Conservation (phyloP, 1,284 basidiomycete species). For the Sutorius eximius region DNA sequence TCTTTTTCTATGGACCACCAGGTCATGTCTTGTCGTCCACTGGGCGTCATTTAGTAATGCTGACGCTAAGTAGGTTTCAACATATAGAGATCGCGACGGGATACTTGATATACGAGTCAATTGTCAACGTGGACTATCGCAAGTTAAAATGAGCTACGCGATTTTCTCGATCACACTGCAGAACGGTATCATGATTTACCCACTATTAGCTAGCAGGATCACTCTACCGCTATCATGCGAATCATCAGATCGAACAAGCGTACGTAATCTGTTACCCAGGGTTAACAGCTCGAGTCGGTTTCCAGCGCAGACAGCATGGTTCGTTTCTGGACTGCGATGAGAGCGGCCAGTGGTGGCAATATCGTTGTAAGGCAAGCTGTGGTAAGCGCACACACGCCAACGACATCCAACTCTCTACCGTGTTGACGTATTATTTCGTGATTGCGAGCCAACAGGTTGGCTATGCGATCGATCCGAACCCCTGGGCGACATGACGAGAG, state of each 20-base stretch:
- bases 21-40: too few relatives aligned
- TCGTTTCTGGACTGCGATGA: conserved; percentile 4
- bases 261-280: neutral
- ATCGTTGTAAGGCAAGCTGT: conserved; percentile 3
- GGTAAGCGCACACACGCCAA: conserved; percentile 15
- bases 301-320: conserved; percentile 1
- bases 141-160: neutral
- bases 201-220: neutral
- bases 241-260: conserved; percentile 7
- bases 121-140: neutral
- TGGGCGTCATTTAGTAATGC: neutral
- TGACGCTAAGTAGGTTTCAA: neutral
- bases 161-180: neutral
- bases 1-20: neutral
- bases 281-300: conserved; percentile 2
- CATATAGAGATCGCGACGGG: neutral
- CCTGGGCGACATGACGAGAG: neutral
- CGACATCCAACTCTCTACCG: neutral
- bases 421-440: neutral
- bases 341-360: neutral
- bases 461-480: neutral
- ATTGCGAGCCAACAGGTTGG: neutral
- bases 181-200: neutral
- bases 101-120: neutral
- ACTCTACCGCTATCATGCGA: conserved; percentile 1